Conservation (phyloP, 805 yeast genomes). For the Brettanomyces nanus region DNA sequence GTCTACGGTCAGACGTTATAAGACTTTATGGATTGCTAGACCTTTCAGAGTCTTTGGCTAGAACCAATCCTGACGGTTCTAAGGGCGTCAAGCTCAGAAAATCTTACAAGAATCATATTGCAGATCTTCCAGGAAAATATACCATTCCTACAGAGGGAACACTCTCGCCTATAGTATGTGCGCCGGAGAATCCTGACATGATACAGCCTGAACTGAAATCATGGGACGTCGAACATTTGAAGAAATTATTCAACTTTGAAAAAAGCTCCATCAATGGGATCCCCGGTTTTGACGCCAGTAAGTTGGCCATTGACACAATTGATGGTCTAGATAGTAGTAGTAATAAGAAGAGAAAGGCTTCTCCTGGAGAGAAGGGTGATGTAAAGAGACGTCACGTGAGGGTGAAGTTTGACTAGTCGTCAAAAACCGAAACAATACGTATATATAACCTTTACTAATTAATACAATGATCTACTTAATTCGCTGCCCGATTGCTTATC, state of each 20-base stretch:
- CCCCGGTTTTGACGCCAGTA: slow-evolving; percentile 66
- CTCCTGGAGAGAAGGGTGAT: slow-evolving; percentile 18
- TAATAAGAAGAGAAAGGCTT: slow-evolving; percentile 22
- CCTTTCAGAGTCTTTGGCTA: slow-evolving; percentile 72
- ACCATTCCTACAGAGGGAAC: slow-evolving; percentile 45
- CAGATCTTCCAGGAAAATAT: slow-evolving; percentile 77
- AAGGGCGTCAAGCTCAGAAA: slow-evolving; percentile 90
- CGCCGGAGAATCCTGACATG: slow-evolving; percentile 32
- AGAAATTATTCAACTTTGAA: slow-evolving; percentile 48
- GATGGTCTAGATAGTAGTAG: slow-evolving; percentile 17
- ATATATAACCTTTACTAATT: background rate
- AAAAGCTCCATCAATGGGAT: slow-evolving; percentile 61
- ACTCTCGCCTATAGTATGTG: slow-evolving; percentile 30
- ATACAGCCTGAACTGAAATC: slow-evolving; percentile 32
- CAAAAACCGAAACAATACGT: background rate
- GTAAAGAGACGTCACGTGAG: slow-evolving; percentile 26
- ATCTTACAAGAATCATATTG: slow-evolving; percentile 88
- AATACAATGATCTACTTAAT: background rate
- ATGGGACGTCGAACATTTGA: slow-evolving; percentile 42
- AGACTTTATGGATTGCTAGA: slow-evolving; percentile 57
- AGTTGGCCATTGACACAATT: slow-evolving; percentile 51
- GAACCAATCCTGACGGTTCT: slow-evolving; percentile 80
- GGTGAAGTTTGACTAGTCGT: slow-evolving; percentile 9
- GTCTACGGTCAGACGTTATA: slow-evolving; percentile 68
- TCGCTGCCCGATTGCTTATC: background rate